These are phyloP conservation scores for Colletotrichum neosansevieriae DNA, from an alignment of 2,329 filamentous ascomycete species.

Conservation along the genomic window DNA sequence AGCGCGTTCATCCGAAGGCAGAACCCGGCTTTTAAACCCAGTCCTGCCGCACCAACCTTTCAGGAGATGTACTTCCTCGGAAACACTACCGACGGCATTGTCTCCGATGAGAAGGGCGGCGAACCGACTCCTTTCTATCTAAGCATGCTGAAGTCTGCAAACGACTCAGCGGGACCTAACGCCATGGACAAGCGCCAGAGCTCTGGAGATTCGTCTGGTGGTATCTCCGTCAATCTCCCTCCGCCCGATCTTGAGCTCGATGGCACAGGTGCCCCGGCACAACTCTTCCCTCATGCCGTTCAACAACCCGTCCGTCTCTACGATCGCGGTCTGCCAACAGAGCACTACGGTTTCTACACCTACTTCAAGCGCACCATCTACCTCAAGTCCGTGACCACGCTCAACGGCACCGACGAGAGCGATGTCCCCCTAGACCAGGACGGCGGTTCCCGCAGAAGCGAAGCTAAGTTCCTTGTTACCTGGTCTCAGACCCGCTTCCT, in stretches of 20 bases:
- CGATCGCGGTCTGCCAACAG: constrained; percentile 81
- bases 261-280: constrained; percentile 78
- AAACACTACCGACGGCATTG: constrained; percentile 83
- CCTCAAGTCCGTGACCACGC: constrained; percentile 69
- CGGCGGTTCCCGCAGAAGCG: constrained; percentile 65
- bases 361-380: constrained; percentile 93
- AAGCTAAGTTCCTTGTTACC: constrained; percentile 68
- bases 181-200: constrained; percentile 46
- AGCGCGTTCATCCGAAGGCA: constrained; percentile 39
- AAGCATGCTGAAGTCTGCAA: constrained; percentile 70
- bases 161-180: constrained; percentile 49
- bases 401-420: constrained; percentile 58
- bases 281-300: constrained; percentile 76
- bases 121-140: constrained; percentile 93
- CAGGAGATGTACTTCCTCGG: constrained; percentile 85
- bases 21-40: constrained; percentile 57
- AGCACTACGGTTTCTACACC: constrained; percentile 95
- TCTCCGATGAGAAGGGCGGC: constrained; percentile 76
- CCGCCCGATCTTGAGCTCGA: constrained; percentile 72
- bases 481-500: constrained; percentile 72
- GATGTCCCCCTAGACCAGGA: constrained; percentile 62
- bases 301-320: constrained; percentile 88
- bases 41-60: constrained; percentile 69
- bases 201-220: constrained; percentile 39
- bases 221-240: constrained; percentile 61